Evolutionary conservation across 2,329 filamentous ascomycete species (phyloP), one percentile per base, ranked within the genome.

Genomic region (Anthostomella pinea): DNA sequence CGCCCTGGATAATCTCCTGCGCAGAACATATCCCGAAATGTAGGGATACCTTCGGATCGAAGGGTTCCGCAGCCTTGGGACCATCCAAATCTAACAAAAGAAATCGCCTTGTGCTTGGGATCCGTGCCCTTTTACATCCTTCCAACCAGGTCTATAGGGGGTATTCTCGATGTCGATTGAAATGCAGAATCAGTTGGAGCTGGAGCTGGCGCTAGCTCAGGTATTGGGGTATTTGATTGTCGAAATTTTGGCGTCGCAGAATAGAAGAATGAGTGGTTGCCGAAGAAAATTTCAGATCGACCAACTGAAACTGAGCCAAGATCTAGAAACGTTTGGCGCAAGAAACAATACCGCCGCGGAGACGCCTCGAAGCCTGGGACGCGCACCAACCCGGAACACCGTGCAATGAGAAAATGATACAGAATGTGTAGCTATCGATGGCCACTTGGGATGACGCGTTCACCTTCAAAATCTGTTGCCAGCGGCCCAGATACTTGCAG

Each of bases 401-500:
- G 48, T 54, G 54, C 56, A 48, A 60, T 61, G 56, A 57, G 36
- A 49, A 53, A 52, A 49, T 48, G 46, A 53, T 52, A 50, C 39
- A 51, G 39, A 41, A 36, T 27, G n/a, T 34, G 22, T 14, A 21
- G 11, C 23, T 25, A 13, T 23, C 31, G 28, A 23, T 31, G 22
- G 30, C 29, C 18, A 30, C 27, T 19, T 22, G 20, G 24, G 19
- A 35, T 30, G 14, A 25, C 18, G 11, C 20, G 14, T 11, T 14
- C 27, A 13, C 46, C 37, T 43, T 63, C 66, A 83, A 53, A 82
- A 76, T 49, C 76, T 72, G 59, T 74, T 81, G 46, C 84, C 78
- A 20, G 81, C 79, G 35, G 84, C 83, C 70, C 86, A 85, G 49
- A 90, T 89, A 64, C 85, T 89, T 5, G 87, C 85, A 8, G 88